A percentile compares a stretch with the other conserved stretches of the same genome.
These are phyloP conservation scores for Aspergillus eucalypticola DNA, from an alignment of 2,329 filamentous ascomycete species.

Conservation along the genomic window DNA sequence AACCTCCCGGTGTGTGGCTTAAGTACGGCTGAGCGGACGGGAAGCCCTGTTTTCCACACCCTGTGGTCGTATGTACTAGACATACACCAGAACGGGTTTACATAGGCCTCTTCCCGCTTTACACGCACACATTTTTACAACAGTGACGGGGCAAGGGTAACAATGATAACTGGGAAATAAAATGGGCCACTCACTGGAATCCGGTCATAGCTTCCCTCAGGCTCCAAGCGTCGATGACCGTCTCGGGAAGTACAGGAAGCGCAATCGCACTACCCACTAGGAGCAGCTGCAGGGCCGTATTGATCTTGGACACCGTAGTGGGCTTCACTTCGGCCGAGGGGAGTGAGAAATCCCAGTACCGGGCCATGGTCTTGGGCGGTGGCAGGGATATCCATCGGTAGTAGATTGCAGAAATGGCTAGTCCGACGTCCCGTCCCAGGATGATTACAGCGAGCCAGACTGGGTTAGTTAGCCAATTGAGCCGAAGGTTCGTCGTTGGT, in stretches of 20 bases:
- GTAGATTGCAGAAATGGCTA: conserved; percentile 86
- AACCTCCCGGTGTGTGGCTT: conserved; percentile 51
- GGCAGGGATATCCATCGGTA: conserved; percentile 95
- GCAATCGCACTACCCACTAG: conserved; percentile 83
- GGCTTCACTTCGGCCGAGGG: conserved; percentile 54
- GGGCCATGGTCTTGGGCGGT: conserved; percentile 82
- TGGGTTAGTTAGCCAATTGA: conserved; percentile 33
- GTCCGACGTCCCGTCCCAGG: conserved; percentile 79
- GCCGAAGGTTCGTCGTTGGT: neutral
- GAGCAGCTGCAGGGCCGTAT: conserved; percentile 86
- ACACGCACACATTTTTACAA: neutral
- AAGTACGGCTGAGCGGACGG: conserved; percentile 52
- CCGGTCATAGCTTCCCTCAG: conserved; percentile 61
- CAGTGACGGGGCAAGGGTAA: neutral
- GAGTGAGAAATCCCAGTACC: conserved; percentile 97
- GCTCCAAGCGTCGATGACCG: conserved; percentile 56
- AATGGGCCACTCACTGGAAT: conserved; percentile 42
- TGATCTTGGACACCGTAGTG: conserved; percentile 61
- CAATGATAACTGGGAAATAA: neutral
- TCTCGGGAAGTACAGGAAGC: conserved; percentile 68
- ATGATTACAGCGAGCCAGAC: conserved; percentile 90
- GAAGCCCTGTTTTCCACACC: conserved; percentile 52
- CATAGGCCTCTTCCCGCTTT: conserved; percentile 15
- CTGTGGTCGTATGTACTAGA: conserved; percentile 47
- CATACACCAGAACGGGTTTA: neutral